Conservation (phyloP, 1,284 basidiomycete genomes). For the Fomitopsis schrenkii region DNA sequence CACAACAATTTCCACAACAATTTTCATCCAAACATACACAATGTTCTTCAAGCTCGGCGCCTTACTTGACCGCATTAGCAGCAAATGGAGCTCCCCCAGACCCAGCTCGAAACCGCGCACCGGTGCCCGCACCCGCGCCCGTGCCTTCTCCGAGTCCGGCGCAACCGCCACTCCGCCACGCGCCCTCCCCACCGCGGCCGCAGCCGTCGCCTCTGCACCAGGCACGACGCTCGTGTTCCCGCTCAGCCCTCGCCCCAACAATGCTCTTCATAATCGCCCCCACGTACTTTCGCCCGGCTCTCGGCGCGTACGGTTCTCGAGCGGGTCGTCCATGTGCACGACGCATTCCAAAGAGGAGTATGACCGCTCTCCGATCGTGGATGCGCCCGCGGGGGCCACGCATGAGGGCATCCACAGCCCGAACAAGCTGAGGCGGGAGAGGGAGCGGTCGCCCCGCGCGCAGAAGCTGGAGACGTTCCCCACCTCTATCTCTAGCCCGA, state of each 20-base stretch:
- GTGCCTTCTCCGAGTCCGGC: neutral
- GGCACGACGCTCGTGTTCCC: neutral
- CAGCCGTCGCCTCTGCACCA: neutral
- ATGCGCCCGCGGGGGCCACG: neutral
- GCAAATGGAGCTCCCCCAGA: neutral
- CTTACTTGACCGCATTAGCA: neutral
- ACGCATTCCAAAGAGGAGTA: neutral
- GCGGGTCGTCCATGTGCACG: neutral
- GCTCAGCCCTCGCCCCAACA: neutral
- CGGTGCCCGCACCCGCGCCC: neutral
- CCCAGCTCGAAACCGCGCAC: neutral
- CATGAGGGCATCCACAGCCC: neutral
- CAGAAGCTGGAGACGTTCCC: neutral
- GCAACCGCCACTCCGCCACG: neutral
- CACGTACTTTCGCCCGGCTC: neutral
- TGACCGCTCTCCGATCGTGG: neutral
- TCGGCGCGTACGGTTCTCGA: neutral
- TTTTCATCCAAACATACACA: neutral
- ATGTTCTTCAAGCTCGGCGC: neutral
- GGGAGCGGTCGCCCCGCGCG: neutral
- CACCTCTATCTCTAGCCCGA: neutral
- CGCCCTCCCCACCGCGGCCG: neutral
- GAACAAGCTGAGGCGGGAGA: neutral
- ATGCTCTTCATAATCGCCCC: neutral
- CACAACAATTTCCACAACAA: neutral